A percentile compares a stretch with the other conserved stretches of the same genome.
These are phyloP conservation scores for Lachnellula arida DNA, from an alignment of 2,329 filamentous ascomycete genomes.

Conservation along the genomic window DNA sequence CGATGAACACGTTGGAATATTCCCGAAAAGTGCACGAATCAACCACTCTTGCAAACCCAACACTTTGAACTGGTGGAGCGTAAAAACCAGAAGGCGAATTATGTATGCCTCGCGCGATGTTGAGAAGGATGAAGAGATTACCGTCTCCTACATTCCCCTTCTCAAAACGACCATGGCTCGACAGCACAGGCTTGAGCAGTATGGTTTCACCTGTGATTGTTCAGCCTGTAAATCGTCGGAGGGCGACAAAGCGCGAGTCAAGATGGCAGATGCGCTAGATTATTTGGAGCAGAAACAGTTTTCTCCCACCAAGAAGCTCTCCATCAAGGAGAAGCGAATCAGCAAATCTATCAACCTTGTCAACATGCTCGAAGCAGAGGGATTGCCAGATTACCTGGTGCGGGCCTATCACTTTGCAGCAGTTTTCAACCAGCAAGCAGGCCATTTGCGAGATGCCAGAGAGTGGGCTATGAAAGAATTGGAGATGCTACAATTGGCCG, in stretches of 20 bases:
- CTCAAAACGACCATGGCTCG: conserved; percentile 23
- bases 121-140: conserved; percentile 34
- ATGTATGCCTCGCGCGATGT: conserved; percentile 35
- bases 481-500: conserved; percentile 17
- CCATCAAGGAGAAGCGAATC: conserved; percentile 12
- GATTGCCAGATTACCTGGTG: conserved; percentile 25
- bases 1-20: conserved; percentile 33
- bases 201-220: conserved; percentile 37
- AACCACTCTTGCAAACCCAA: conserved; percentile 38
- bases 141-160: conserved; percentile 33
- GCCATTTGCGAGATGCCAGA: conserved; percentile 14
- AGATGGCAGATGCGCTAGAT: conserved; percentile 31
- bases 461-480: conserved; percentile 24
- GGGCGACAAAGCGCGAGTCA: conserved; percentile 29
- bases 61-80: conserved; percentile 35
- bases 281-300: conserved; percentile 32
- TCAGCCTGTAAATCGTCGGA: conserved; percentile 30
- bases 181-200: conserved; percentile 26
- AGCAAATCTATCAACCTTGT: conserved; percentile 18
- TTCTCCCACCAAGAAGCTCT: conserved; percentile 4
- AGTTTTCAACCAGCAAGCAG: conserved; percentile 17
- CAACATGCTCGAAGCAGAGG: conserved; percentile 22
- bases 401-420: conserved; percentile 24
- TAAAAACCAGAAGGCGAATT: conserved; percentile 25
- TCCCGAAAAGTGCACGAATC: conserved; percentile 33